phyloP scores from a whole-genome alignment of 1,284 basidiomycete genomes.

The Hymenochaete sp. region DNA sequence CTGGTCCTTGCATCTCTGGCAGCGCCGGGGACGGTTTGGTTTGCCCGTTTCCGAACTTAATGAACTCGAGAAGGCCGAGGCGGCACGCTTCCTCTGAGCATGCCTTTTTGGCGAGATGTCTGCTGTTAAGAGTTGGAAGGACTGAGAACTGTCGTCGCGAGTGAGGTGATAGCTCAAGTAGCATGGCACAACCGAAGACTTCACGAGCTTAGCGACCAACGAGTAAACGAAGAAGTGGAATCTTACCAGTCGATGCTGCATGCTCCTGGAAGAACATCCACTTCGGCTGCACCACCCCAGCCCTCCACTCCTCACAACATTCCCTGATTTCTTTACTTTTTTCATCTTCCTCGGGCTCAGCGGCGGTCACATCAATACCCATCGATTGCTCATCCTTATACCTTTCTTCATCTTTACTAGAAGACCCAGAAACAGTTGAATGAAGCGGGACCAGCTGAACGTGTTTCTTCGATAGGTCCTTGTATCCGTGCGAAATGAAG shows the following conservation, averaged over 20 bases:
- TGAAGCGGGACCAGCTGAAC: slow-evolving; percentile 29
- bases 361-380: not conserved
- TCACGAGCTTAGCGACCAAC: not conserved
- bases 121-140: slow-evolving; percentile 32
- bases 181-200: slow-evolving; percentile 43
- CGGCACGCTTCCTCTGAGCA: slow-evolving; percentile 44
- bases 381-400: not conserved
- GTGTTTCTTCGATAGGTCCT: slow-evolving; percentile 27
- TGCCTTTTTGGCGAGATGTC: slow-evolving; percentile 38
- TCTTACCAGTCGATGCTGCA: slow-evolving; percentile 38
- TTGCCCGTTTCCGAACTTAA: slow-evolving; percentile 44
- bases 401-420: not conserved
- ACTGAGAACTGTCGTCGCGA: slow-evolving; percentile 42
- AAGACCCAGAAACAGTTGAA: too few relatives aligned
- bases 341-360: slow-evolving; percentile 19
- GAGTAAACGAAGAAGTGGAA: not conserved
- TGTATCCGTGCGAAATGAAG: slow-evolving; percentile 40
- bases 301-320: slow-evolving; percentile 45
- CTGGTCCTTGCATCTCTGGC: not conserved
- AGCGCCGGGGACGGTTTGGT: slow-evolving; percentile 17
- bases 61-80: slow-evolving; percentile 46
- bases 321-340: slow-evolving; percentile 36
- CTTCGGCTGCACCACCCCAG: slow-evolving; percentile 35
- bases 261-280: slow-evolving; percentile 44
- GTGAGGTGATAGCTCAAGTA: slow-evolving; percentile 41